Base-by-base conservation (phyloP, 2,329 filamentous ascomycete species). In the Hymenoscyphus linearis region DNA sequence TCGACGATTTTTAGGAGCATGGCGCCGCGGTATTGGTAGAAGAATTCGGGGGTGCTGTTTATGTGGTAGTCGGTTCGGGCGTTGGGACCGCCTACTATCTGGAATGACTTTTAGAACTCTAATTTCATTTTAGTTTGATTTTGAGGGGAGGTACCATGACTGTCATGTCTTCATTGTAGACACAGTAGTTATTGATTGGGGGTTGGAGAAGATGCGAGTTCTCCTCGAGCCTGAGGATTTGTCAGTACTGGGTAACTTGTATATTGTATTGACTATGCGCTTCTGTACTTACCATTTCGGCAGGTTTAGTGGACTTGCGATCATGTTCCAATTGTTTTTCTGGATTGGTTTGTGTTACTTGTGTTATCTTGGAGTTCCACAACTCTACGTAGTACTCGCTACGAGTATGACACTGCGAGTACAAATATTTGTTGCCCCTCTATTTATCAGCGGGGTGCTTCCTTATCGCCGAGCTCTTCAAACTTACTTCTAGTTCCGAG, bases 11-110 rank as follows among this genome's bases (percentile, higher is more conserved):
- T 96, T 68, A 99, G 88, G 61, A 95, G 81, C 93, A 98, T 97
- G 67, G 88, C 87, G 67, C 95, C 95, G 70, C 87, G 87, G 83
- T 96, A 86, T 77, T 98, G 93, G 82, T 95, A 98, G 85, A 98
- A 99, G 88, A 93, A 98, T 76, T 98, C 95, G 13, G 95, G 87
- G 0, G 93, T 98, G 70, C 86, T 80, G 81, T 98, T 98, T 83
- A 98, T 93, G 82, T 98, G 95, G 81, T 97, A 99, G 81, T 98
- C 95, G 60, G 93, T 97, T 66, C 95, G 87, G 64, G 91, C 91
- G 76, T 98, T 98, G 71, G 95, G 95, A 13, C 95, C 95, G 73
- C 95, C 95, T 65, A 99, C 93, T 70, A 96, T 92, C 89, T 86
- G 66, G 10, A n/a, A n/a, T n/a, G n/a, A n/a, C n/a, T n/a, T n/a